These are phyloP conservation scores for Daldinia sp. DNA, from an alignment of 2,329 filamentous ascomycete species.

Conservation along the genomic window DNA sequence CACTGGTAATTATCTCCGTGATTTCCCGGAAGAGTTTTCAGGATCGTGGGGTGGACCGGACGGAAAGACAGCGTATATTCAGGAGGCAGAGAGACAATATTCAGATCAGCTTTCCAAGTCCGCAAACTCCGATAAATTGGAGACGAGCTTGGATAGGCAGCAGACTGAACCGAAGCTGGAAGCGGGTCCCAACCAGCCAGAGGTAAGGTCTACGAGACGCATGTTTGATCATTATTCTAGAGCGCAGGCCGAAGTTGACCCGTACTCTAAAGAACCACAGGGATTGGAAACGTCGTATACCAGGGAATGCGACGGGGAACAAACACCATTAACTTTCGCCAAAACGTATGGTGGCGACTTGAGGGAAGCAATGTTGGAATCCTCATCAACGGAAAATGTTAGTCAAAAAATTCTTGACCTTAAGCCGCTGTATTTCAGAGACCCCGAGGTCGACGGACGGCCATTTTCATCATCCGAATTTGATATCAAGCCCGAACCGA, in stretches of 20 bases:
- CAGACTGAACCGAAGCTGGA: constrained; percentile 29
- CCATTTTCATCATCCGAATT: constrained; percentile 11
- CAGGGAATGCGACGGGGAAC: constrained; percentile 52
- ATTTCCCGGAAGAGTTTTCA: constrained; percentile 62
- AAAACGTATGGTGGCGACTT: constrained; percentile 47
- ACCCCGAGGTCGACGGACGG: constrained; percentile 44
- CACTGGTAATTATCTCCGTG: constrained; percentile 59
- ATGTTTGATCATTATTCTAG: constrained; percentile 16
- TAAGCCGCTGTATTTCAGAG: constrained; percentile 38
- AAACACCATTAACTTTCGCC: constrained; percentile 49
- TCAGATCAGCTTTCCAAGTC: constrained; percentile 38
- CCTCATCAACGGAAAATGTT: constrained; percentile 11
- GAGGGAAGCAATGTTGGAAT: constrained; percentile 13
- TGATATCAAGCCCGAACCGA: constrained; percentile 31
- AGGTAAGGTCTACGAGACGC: constrained; percentile 10
- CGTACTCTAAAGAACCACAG: constrained; percentile 56
- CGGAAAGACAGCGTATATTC: constrained; percentile 30
- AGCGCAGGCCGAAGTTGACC: constrained; percentile 45
- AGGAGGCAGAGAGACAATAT: constrained; percentile 39
- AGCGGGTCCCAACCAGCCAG: constrained; percentile 30
- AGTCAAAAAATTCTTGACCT: constrained; percentile 21
- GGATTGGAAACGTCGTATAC: constrained; percentile 58
- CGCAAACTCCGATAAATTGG: constrained; percentile 36
- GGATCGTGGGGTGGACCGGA: constrained; percentile 50
- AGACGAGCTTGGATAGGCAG: constrained; percentile 45